A percentile compares a stretch with the other conserved stretches of the same genome.
These are phyloP conservation scores for Rhipidocladum racemiflorum DNA, from an alignment of 176 grass and related monocot species.

Conservation along the genomic window DNA sequence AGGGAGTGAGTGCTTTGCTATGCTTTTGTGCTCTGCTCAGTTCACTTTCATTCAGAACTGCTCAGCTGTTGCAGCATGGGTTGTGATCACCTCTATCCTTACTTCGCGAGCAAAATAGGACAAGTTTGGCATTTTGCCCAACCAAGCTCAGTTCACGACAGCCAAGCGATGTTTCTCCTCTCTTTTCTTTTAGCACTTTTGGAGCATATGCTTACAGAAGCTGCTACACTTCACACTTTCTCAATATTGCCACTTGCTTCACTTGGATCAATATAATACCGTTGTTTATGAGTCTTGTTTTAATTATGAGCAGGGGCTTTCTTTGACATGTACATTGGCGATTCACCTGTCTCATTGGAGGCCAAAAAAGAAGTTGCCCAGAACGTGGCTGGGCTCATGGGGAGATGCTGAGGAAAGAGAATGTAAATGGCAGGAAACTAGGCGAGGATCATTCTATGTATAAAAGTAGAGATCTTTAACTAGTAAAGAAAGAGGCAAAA, in stretches of 20 bases:
- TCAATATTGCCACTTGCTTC: not conserved
- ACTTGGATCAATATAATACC: not conserved
- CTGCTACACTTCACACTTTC: not conserved
- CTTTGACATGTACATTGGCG: conserved; percentile 96
- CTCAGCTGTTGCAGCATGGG: not conserved
- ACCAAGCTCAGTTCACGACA: too few species aligned
- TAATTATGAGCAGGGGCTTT: conserved; percentile 61
- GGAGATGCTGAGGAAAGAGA: conserved; percentile 35
- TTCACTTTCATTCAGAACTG: not conserved
- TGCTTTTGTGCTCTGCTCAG: not conserved
- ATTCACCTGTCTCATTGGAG: conserved; percentile 61
- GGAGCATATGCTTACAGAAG: not conserved
- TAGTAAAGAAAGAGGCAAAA: not conserved
- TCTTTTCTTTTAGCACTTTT: too few species aligned
- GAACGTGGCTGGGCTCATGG: conserved; percentile 79
- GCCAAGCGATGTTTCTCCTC: too few species aligned
- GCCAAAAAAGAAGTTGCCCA: conserved; percentile 71
- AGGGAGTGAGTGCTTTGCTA: not conserved
- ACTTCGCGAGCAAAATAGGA: too few species aligned
- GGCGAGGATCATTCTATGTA: conserved; percentile 22
- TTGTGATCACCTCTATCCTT: not conserved
- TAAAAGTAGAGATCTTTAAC: conserved; percentile 39
- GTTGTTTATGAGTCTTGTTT: not conserved
- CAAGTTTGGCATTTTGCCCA: too few species aligned
- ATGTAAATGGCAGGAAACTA: conserved; percentile 17